Conservation (phyloP, 768 basidiomycete species). For the Termitomyces sp. region DNA sequence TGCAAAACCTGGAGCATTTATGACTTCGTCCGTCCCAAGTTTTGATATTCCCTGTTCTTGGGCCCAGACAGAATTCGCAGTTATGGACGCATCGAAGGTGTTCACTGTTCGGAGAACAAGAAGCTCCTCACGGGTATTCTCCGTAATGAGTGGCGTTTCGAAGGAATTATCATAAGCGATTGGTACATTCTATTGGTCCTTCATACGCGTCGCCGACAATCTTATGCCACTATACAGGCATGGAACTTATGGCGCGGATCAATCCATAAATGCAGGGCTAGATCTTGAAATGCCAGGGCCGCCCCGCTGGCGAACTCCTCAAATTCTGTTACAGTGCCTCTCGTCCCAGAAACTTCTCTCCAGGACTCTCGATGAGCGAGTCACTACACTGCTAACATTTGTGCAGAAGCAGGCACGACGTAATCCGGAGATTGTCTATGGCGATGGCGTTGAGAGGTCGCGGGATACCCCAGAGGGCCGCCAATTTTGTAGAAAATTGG, state of each 20-base stretch:
- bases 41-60: background rate
- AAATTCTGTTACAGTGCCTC: constrained; percentile 30
- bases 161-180: constrained; percentile 70
- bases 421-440: constrained; percentile 57
- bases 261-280: constrained; percentile 64
- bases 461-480: constrained; percentile 47
- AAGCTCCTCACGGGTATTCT: constrained; percentile 55
- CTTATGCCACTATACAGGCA: constrained; percentile 35
- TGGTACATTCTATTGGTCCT: constrained; percentile 39
- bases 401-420: constrained; percentile 50
- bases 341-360: constrained; percentile 42
- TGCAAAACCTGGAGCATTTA: constrained; percentile 57
- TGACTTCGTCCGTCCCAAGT: constrained; percentile 47
- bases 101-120: constrained; percentile 66
- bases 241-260: constrained; percentile 67
- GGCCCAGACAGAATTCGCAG: constrained; percentile 23
- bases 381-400: constrained; percentile 43
- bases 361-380: constrained; percentile 44
- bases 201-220: background rate
- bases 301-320: constrained; percentile 57
- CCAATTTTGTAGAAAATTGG: constrained; percentile 48
- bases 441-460: constrained; percentile 53
- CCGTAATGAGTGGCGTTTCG: constrained; percentile 71
- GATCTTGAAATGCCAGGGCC: constrained; percentile 78
- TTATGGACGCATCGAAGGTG: constrained; percentile 69